phyloP scores from a whole-genome alignment of 2,329 filamentous ascomycete genomes.

The Colletotrichum ledebouriae region DNA sequence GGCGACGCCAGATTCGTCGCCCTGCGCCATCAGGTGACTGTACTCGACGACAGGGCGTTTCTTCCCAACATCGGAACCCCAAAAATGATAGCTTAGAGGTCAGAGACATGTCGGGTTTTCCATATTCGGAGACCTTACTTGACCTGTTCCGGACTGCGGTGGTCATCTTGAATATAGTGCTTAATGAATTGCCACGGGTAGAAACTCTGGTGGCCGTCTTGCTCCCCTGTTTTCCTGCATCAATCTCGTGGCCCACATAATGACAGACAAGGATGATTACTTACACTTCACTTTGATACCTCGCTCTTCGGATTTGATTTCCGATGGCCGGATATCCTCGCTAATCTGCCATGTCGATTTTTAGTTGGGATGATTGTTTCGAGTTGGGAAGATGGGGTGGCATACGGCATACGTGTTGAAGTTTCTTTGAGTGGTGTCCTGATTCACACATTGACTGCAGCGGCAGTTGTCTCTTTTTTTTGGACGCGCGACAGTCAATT shows the following conservation, averaged over 20 bases:
- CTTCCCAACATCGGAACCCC: conserved; percentile 53
- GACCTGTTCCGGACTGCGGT: conserved; percentile 51
- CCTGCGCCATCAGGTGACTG: conserved; percentile 67
- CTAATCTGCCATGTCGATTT: conserved; percentile 49
- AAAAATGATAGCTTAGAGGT: conserved; percentile 45
- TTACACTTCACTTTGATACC: conserved; percentile 54
- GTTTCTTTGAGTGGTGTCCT: conserved; percentile 58
- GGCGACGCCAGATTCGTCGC: conserved; percentile 67
- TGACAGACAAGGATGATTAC: not conserved
- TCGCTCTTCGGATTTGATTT: conserved; percentile 47
- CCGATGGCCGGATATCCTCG: conserved; percentile 48
- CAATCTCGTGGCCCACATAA: not conserved
- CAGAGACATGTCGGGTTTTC: not conserved
- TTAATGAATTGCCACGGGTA: conserved; percentile 76
- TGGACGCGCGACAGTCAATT: not conserved
- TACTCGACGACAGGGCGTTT: conserved; percentile 72
- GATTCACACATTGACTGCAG: conserved; percentile 57
- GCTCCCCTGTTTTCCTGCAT: conserved; percentile 66
- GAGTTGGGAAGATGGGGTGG: conserved; percentile 3
- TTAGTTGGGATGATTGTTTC: not conserved
- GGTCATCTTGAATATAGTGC: conserved; percentile 56
- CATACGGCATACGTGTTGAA: conserved; percentile 57
- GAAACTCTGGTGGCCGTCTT: conserved; percentile 75
- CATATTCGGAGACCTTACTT: conserved; percentile 46
- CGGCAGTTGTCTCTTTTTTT: conserved; percentile 58